A percentile compares a stretch with the other conserved stretches of the same genome.
These are phyloP conservation scores for Stenocarpella maydis DNA, from an alignment of 2,329 filamentous ascomycete genomes.

Conservation along the genomic window DNA sequence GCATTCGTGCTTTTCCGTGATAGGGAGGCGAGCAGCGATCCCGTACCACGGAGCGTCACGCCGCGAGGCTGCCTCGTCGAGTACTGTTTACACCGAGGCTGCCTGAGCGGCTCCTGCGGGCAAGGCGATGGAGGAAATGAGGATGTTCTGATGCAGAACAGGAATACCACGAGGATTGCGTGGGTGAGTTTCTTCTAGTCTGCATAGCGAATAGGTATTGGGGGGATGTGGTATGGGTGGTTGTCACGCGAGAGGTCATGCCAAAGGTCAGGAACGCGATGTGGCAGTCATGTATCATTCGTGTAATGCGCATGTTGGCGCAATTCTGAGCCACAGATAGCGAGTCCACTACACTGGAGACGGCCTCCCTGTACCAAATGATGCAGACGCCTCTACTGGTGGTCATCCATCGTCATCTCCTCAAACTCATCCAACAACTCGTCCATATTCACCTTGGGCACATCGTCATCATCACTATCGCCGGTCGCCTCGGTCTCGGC, in stretches of 20 bases:
- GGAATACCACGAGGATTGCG: too few species aligned
- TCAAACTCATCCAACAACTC: constrained; percentile 93
- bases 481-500: constrained; percentile 48
- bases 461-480: constrained; percentile 64
- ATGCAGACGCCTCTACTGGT: constrained; percentile 31
- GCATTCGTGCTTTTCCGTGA: neutral
- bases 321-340: neutral
- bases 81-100: neutral
- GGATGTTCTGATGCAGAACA: too few species aligned
- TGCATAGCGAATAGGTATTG: neutral
- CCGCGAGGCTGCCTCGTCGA: neutral
- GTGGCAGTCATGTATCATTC: constrained; percentile 4
- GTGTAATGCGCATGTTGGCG: constrained; percentile 3
- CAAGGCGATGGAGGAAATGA: neutral
- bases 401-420: constrained; percentile 77
- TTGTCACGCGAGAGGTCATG: too few species aligned
- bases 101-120: neutral
- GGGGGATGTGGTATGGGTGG: too few species aligned
- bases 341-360: neutral
- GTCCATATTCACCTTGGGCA: constrained; percentile 77
- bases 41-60: neutral
- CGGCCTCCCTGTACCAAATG: neutral
- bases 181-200: neutral
- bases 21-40: neutral
- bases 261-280: neutral